Percentiles rank a stretch among this genome's conserved stretches.
phyloP scores from a whole-genome alignment of 371 early-diverging fungal genomes.

The Mortierella sp. region DNA sequence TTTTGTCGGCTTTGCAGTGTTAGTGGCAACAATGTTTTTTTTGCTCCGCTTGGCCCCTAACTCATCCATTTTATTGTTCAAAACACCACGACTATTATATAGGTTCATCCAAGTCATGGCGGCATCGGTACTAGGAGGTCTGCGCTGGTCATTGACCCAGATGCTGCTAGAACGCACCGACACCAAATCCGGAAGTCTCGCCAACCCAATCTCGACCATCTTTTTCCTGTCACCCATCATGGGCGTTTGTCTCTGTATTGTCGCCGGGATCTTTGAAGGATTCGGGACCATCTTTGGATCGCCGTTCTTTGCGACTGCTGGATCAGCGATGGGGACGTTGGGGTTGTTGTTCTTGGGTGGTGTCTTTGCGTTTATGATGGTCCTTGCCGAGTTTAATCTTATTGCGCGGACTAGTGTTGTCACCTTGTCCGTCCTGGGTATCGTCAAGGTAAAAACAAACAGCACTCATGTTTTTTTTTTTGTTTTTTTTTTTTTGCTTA shows the following conservation, averaged over 20 bases:
- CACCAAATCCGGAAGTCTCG: conserved; percentile 63
- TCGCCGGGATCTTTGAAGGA: conserved; percentile 76
- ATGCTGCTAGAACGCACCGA: conserved; percentile 63
- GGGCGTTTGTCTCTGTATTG: conserved; percentile 71
- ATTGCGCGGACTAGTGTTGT: conserved; percentile 78
- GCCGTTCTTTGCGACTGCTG: conserved; percentile 25
- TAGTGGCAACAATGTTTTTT: background rate
- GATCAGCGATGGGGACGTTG: conserved; percentile 35
- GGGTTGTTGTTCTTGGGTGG: conserved; percentile 61
- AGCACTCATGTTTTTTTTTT: background rate
- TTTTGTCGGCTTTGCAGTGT: background rate
- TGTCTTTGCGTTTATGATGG: conserved; percentile 76
- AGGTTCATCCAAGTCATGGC: conserved; percentile 72
- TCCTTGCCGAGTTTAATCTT: conserved; percentile 73
- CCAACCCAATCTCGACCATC: conserved; percentile 83
- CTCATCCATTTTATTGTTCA: conserved; percentile 51
- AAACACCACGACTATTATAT: background rate
- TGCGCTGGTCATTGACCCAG: conserved; percentile 80
- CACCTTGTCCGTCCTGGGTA: conserved; percentile 79
- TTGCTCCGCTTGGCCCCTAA: conserved; percentile 59
- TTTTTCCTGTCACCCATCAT: conserved; percentile 83
- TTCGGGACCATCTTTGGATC: conserved; percentile 64
- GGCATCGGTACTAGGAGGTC: conserved; percentile 75
- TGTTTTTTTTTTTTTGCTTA: too few relatives aligned
- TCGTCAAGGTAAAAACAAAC: conserved; percentile 63